phyloP scores from a whole-genome alignment of 257 asterid genomes.

The Cinchona pubescens region DNA sequence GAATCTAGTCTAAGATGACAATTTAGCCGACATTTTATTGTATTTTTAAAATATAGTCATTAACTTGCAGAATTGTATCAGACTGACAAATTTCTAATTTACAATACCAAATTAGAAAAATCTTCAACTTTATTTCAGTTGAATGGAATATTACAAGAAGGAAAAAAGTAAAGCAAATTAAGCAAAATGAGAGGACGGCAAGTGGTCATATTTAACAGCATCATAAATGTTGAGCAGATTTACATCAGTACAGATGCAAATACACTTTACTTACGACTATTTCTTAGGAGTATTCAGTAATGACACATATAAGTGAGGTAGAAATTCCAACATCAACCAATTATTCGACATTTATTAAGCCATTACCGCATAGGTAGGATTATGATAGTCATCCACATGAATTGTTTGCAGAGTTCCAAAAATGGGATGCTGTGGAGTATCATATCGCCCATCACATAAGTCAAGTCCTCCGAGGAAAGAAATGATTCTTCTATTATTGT shows the following conservation, averaged over 20 bases:
- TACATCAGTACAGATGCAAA: neutral
- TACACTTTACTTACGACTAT: neutral
- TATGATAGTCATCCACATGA: conserved; percentile 90
- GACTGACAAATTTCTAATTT: neutral
- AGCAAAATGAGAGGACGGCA: neutral
- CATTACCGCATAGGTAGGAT: conserved; percentile 79
- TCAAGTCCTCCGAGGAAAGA: conserved; percentile 96
- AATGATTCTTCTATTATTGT: conserved; percentile 61
- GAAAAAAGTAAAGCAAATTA: neutral
- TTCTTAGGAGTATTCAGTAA: neutral
- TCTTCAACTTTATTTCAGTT: too few relatives aligned
- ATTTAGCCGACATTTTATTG: neutral
- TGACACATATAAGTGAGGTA: neutral
- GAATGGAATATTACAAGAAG: neutral
- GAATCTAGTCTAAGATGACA: neutral
- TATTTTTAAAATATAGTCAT: too few relatives aligned
- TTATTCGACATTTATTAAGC: conserved; percentile 12
- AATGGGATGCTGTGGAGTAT: conserved; percentile 74
- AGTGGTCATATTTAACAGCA: neutral
- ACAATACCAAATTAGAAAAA: too few relatives aligned
- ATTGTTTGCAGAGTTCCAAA: conserved; percentile 63
- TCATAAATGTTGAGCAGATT: neutral
- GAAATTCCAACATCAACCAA: neutral
- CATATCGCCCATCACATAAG: conserved; percentile 93
- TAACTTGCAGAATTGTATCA: neutral